phyloP scores from a whole-genome alignment of 306 rosid genomes.

The Casuarina equisetifolia region DNA sequence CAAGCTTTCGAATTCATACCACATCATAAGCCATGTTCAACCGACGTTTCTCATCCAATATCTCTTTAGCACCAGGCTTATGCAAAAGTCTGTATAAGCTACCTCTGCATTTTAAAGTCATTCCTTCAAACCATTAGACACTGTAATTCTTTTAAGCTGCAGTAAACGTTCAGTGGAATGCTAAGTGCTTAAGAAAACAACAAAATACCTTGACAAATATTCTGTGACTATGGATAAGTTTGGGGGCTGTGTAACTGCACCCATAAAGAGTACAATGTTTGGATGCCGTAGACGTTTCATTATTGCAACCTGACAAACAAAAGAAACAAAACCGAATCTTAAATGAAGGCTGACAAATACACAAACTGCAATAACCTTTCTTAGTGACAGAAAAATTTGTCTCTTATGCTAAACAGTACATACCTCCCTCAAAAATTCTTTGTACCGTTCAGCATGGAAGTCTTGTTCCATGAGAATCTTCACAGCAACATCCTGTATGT shows the following conservation, averaged over 20 bases:
- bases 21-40: slow-evolving; percentile 93
- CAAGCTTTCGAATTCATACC: slow-evolving; percentile 52
- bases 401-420: slow-evolving; percentile 20
- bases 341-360: slow-evolving; percentile 23
- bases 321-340: slow-evolving; percentile 26
- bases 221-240: slow-evolving; percentile 97
- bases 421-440: slow-evolving; percentile 97
- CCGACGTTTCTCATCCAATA: slow-evolving; percentile 88
- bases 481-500: slow-evolving; percentile 91
- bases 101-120: slow-evolving; percentile 71
- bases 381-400: slow-evolving; percentile 1
- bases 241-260: slow-evolving; percentile 96
- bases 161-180: slow-evolving; percentile 2
- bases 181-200: slow-evolving; percentile 16
- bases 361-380: neutral
- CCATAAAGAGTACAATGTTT: slow-evolving; percentile 95
- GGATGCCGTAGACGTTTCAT: slow-evolving; percentile 97
- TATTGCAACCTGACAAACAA: slow-evolving; percentile 74
- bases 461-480: slow-evolving; percentile 98
- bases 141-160: slow-evolving; percentile 20
- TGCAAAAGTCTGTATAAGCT: slow-evolving; percentile 95
- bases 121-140: slow-evolving; percentile 23
- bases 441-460: slow-evolving; percentile 80
- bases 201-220: slow-evolving; percentile 84
- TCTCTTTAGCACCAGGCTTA: slow-evolving; percentile 76